Base-by-base conservation (phyloP, 2,329 filamentous ascomycete species). In the Pseudogymnoascus sp. region DNA sequence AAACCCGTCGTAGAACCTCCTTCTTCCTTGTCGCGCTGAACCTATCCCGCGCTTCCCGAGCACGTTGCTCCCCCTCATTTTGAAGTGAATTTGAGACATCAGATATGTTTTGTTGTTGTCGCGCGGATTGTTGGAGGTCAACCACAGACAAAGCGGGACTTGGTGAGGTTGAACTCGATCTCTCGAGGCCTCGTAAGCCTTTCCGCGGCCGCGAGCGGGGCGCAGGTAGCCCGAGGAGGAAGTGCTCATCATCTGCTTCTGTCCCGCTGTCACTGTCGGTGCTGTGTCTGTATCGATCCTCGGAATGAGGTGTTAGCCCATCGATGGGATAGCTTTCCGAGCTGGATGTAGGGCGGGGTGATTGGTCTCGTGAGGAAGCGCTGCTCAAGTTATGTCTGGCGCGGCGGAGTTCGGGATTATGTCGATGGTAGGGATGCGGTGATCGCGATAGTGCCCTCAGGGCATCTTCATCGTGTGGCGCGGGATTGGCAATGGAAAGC, bases 201-300 rank as follows among this genome's bases (percentile, higher is more conserved):
- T 96, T 97, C 72, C 89, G 87, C 33, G 85, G 80, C 65, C 86
- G 83, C 7, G 82, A 69, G n/a, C 82, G 87, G 1, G 93, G 90
- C 2, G 93, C 90, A 1, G 93, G 93, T 21, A 97, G 78, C 0
- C 92, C 89, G 73, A 89, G 95, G 63, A 96, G 80, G 68, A 93
- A 87, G 67, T 93, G 89, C 74, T 97, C 93, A 77, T 97, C 93
- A 71, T 97, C 93, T 40, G 93, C 93, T 73, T 97, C 93, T 16
- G 93, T 96, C 24, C 93, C 93, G 73, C 92, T 96, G 69, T 96
- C 93, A 74, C 91, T 96, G 10, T 84, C 84, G 60, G 38, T 14
- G 62, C 63, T 37, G 38, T 40, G 7, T 61, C 66, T 44, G 70
- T 68, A 62, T 66, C 64, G 65, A 70, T 64, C 65, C 69, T 72